Percentiles rank a stretch among this genome's conserved stretches.
These are phyloP conservation scores for Amanita polypyramis DNA, from an alignment of 768 basidiomycete species.

Conservation along the genomic window DNA sequence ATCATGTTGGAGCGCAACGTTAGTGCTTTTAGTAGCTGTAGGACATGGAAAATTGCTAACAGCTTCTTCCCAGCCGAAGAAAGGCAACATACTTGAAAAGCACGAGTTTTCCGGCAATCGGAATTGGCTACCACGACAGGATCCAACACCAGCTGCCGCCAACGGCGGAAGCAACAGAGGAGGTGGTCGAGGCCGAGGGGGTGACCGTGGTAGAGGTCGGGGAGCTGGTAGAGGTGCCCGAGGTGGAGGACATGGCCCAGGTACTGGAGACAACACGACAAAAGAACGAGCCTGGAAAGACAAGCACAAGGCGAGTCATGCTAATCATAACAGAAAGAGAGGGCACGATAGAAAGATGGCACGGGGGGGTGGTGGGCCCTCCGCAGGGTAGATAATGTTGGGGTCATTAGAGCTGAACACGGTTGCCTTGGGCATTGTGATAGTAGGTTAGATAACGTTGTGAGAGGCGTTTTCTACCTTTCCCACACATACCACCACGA, in stretches of 20 bases:
- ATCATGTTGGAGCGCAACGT: slow-evolving; percentile 88
- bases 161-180: slow-evolving; percentile 17
- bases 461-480: no score
- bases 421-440: no score
- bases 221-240: slow-evolving; percentile 27
- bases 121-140: slow-evolving; percentile 8
- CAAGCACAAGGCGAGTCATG: slow-evolving; percentile 63
- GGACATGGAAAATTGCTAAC: not conserved
- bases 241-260: slow-evolving; percentile 22
- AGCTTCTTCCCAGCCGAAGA: slow-evolving; percentile 41
- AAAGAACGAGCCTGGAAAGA: slow-evolving; percentile 65
- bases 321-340: slow-evolving; percentile 66
- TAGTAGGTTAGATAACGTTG: no score
- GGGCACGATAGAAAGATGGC: slow-evolving; percentile 90
- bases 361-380: slow-evolving; percentile 39
- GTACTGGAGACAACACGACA: slow-evolving; percentile 19
- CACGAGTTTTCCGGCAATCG: slow-evolving; percentile 70
- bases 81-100: slow-evolving; percentile 64
- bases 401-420: no score
- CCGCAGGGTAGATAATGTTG: slow-evolving; percentile 9
- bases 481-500: no score
- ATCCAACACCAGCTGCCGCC: slow-evolving; percentile 12
- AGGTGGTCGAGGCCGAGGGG: slow-evolving; percentile 28
- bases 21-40: slow-evolving; percentile 15
- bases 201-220: slow-evolving; percentile 30